Percentiles rank a stretch among this genome's conserved stretches.
Conservation (phyloP, 1,284 basidiomycete genomes). For the Naganishia cerealis region DNA sequence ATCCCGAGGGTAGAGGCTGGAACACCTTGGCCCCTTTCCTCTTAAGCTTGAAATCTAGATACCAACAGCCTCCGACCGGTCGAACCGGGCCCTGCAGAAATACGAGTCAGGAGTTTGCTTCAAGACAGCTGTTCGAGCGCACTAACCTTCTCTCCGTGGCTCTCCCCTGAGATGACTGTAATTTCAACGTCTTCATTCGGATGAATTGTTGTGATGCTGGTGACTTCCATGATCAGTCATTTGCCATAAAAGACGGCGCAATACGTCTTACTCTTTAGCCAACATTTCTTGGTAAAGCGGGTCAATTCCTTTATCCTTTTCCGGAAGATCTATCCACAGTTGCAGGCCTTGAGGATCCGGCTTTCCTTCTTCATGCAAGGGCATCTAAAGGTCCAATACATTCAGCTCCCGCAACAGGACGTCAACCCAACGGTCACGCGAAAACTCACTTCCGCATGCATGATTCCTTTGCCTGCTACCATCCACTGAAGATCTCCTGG, state of each 20-base stretch:
- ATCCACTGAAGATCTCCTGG: constrained; percentile 93
- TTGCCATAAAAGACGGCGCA: background rate
- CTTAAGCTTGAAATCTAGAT: constrained; percentile 75
- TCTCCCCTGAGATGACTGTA: constrained; percentile 85
- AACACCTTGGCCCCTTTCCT: constrained; percentile 69
- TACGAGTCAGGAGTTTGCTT: constrained; percentile 1
- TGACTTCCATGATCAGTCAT: background rate
- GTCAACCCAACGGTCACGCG: background rate
- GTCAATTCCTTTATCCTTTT: constrained; percentile 75
- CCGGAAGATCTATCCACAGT: constrained; percentile 91
- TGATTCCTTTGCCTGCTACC: constrained; percentile 70
- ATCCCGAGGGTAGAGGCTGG: constrained; percentile 78
- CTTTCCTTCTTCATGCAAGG: constrained; percentile 67
- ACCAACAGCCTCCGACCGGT: constrained; percentile 90
- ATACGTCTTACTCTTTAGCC: constrained; percentile 55
- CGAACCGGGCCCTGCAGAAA: constrained; percentile 72
- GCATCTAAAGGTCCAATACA: constrained; percentile 62
- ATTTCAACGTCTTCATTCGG: constrained; percentile 73
- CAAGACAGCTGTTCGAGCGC: background rate
- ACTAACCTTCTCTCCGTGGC: constrained; percentile 65
- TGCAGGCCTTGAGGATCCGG: constrained; percentile 79
- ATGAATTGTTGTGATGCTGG: constrained; percentile 69
- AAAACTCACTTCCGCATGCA: constrained; percentile 65
- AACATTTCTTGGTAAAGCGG: constrained; percentile 59
- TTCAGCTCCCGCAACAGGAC: background rate